These are phyloP conservation scores for Phalaenopsis hybrid DNA, from an alignment of 116 monocot species.

Conservation along the genomic window DNA sequence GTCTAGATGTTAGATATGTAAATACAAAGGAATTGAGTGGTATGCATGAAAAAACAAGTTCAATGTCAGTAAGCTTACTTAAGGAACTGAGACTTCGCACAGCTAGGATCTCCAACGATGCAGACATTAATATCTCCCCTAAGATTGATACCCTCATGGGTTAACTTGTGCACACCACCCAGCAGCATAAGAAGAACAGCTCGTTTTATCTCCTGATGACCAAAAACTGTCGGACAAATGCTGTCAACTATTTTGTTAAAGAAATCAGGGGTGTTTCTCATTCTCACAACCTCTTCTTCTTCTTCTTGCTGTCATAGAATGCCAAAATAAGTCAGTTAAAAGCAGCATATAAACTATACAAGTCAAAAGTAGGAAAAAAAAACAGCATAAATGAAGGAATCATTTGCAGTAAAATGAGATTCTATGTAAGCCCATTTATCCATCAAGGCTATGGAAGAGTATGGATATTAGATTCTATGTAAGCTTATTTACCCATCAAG, in stretches of 20 bases:
- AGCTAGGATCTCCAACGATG: constrained; percentile 97
- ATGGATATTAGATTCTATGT: too few species aligned
- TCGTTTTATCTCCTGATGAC: constrained; percentile 96
- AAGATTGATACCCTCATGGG: constrained; percentile 96
- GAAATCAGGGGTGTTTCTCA: constrained; percentile 90
- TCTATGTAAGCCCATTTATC: too few species aligned
- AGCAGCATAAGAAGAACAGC: constrained; percentile 87
- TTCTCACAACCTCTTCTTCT: constrained; percentile 66
- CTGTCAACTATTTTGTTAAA: constrained; percentile 93
- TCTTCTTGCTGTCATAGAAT: constrained; percentile 64
- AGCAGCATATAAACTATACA: too few species aligned
- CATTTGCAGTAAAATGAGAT: too few species aligned
- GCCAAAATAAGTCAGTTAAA: neutral
- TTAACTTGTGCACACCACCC: constrained; percentile 90
- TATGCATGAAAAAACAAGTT: neutral
- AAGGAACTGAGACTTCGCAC: constrained; percentile 97
- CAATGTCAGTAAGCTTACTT: constrained; percentile 40
- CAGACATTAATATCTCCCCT: constrained; percentile 98
- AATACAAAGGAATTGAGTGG: too few species aligned
- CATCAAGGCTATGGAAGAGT: too few species aligned
- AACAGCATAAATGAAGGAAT: too few species aligned
- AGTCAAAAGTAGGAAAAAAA: too few species aligned
- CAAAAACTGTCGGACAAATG: constrained; percentile 93
- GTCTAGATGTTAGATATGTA: too few species aligned
- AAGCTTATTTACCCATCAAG: too few species aligned